Conservation (phyloP, 768 basidiomycete species). For the Ramaria sp. region DNA sequence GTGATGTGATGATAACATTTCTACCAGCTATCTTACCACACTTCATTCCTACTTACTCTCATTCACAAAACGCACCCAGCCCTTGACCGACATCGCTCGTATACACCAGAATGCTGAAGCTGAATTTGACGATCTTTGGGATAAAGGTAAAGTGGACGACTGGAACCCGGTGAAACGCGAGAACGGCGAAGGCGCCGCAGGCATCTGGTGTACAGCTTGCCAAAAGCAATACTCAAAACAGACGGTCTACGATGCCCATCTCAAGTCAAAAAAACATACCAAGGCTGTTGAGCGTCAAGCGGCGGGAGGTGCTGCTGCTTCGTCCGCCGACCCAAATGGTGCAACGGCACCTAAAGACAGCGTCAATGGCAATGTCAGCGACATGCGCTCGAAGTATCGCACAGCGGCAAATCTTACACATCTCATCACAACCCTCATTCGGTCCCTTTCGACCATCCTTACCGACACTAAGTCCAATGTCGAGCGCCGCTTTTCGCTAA, state of each 20-base stretch:
- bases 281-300: conserved; percentile 80
- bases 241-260: conserved; percentile 93
- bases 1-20: conserved; percentile 7
- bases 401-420: conserved; percentile 63
- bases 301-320: conserved; percentile 20
- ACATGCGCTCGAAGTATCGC: conserved; percentile 37
- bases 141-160: conserved; percentile 55
- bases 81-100: conserved; percentile 65
- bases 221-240: conserved; percentile 94
- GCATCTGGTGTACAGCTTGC: conserved; percentile 93
- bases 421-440: conserved; percentile 58
- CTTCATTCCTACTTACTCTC: conserved; percentile 79
- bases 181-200: conserved; percentile 39
- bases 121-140: conserved; percentile 78
- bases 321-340: conserved; percentile 49
- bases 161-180: conserved; percentile 49
- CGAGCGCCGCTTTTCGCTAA: conserved; percentile 91
- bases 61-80: conserved; percentile 77
- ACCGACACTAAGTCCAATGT: conserved; percentile 93
- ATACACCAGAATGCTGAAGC: conserved; percentile 52
- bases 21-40: conserved; percentile 65
- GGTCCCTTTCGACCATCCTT: conserved; percentile 50
- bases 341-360: conserved; percentile 9
- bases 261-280: conserved; percentile 91
- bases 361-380: conserved; percentile 17